Conservation (phyloP, 192 early-diverging fungal species). For the Phlyctochytrium bullatum region DNA sequence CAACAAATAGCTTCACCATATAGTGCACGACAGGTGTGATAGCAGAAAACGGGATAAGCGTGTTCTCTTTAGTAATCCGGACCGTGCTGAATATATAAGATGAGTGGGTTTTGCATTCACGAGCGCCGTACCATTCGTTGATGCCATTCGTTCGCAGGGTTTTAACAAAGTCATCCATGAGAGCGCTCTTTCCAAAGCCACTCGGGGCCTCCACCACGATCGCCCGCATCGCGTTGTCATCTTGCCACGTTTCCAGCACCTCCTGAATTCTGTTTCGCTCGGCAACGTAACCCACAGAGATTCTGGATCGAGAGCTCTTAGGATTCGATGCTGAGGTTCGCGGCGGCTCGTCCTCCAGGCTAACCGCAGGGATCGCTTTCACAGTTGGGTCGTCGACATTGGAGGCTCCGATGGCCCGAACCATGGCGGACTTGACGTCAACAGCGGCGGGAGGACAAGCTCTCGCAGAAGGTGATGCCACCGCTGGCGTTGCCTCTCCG, state of each 20-base stretch:
- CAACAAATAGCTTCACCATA: not conserved
- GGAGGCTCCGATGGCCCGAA: no score
- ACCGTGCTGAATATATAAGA: not conserved
- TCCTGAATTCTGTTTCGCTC: not conserved
- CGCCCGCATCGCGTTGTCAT: not conserved
- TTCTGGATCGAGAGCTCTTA: no score
- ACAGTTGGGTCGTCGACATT: no score
- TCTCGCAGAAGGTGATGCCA: no score
- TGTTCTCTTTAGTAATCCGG: not conserved
- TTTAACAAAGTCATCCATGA: not conserved
- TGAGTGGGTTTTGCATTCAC: no score
- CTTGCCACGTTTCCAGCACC: not conserved
- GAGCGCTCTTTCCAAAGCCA: not conserved
- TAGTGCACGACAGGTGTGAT: not conserved
- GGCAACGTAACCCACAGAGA: not conserved
- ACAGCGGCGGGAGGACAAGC: no score
- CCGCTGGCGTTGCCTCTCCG: no score
- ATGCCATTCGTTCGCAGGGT: not conserved
- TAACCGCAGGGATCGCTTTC: no score
- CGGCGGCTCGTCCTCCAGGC: no score
- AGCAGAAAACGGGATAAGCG: not conserved
- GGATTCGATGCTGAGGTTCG: no score
- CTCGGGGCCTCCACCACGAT: not conserved
- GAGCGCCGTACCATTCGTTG: no score
- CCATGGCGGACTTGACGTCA: no score